Conservation (phyloP, 1,139 yeast species). For the Pichia sp. region DNA sequence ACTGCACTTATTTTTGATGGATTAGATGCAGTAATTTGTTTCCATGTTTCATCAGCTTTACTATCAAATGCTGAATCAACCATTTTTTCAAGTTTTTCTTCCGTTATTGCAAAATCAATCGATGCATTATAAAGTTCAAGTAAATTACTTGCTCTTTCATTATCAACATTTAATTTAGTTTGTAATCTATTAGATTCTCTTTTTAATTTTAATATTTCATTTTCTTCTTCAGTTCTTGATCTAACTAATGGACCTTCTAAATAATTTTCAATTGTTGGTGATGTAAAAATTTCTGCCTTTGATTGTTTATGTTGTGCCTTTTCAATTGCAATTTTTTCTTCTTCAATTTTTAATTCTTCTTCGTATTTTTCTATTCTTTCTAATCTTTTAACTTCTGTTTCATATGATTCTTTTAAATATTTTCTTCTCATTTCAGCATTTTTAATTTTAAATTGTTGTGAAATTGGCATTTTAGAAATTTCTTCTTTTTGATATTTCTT, state of each 20-base stretch:
- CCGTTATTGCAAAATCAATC: conserved; percentile 58
- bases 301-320: conserved; percentile 35
- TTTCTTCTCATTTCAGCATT: conserved; percentile 68
- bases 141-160: conserved; percentile 47
- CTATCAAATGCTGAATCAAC: conserved; percentile 48
- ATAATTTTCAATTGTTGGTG: conserved; percentile 73
- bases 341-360: conserved; percentile 31
- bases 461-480: conserved; percentile 35
- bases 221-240: conserved; percentile 64
- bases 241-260: conserved; percentile 66
- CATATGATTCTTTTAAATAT: conserved; percentile 62
- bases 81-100: conserved; percentile 52
- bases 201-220: conserved; percentile 43
- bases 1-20: conserved; percentile 19
- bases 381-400: conserved; percentile 52
- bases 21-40: conserved; percentile 14
- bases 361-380: conserved; percentile 32
- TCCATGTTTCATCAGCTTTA: conserved; percentile 17
- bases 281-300: conserved; percentile 56
- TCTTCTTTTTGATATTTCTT: conserved; percentile 25
- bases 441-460: conserved; percentile 49
- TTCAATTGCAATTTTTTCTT: conserved; percentile 30
- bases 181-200: conserved; percentile 47
- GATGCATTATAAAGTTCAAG: conserved; percentile 71
- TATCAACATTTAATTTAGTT: conserved; percentile 37